phyloP scores from a whole-genome alignment of 768 basidiomycete species.

The Collybiopsis confluens region DNA sequence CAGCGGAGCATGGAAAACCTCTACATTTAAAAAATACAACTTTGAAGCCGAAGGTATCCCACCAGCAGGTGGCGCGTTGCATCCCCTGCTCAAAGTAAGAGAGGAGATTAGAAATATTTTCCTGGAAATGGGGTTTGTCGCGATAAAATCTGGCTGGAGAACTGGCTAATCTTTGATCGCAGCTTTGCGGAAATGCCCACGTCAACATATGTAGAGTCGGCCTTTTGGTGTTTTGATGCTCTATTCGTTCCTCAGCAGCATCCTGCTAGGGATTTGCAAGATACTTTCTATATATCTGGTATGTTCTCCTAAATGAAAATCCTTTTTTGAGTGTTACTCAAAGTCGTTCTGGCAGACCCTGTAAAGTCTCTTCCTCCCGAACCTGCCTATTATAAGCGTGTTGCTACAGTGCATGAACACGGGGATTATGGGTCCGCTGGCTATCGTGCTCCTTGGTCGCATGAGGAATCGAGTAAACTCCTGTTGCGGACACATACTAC shows the following conservation, averaged over 20 bases:
- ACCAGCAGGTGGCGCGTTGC: conserved; percentile 86
- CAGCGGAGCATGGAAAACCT: conserved; percentile 92
- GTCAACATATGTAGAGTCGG: conserved; percentile 90
- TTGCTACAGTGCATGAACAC: conserved; percentile 77
- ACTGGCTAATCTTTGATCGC: background rate
- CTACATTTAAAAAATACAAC: conserved; percentile 97
- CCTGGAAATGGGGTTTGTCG: conserved; percentile 93
- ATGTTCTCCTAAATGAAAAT: conserved; percentile 9
- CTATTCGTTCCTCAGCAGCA: conserved; percentile 99
- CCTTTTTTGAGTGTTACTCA: conserved; percentile 6
- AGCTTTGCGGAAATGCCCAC: conserved; percentile 99
- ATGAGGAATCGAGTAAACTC: conserved; percentile 87
- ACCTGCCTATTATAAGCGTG: conserved; percentile 78
- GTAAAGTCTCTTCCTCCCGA: conserved; percentile 70
- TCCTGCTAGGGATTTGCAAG: conserved; percentile 95
- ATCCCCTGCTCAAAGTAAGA: conserved; percentile 94
- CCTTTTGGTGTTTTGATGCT: conserved; percentile 99
- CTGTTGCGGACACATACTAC: conserved; percentile 97
- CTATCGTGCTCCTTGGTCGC: conserved; percentile 96
- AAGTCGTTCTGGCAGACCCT: conserved; percentile 54
- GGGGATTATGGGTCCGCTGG: conserved; percentile 91
- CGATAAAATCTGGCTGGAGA: background rate
- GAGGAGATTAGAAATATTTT: conserved; percentile 98
- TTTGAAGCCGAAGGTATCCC: conserved; percentile 94
- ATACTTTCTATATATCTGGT: conserved; percentile 98